A percentile compares a stretch with the other conserved stretches of the same genome.
Evolutionary conservation across 768 basidiomycete genomes (phyloP).

Genomic region (Pleurotus cornucopiae): DNA sequence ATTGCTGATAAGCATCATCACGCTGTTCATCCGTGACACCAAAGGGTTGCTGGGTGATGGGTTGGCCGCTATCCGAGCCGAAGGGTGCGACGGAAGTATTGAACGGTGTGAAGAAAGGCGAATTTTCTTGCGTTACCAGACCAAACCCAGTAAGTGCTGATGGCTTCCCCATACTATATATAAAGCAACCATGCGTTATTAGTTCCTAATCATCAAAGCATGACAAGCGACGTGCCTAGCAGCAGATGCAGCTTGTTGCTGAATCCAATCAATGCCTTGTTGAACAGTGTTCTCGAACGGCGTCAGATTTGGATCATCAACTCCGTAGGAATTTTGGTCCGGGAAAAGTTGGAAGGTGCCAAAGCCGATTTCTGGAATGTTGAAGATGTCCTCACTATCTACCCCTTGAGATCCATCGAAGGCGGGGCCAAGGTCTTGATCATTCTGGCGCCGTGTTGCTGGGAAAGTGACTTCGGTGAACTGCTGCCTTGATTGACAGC

Average conservation of each 20-base stretch:
- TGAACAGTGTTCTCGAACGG: conserved; percentile 50
- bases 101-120: conserved; percentile 57
- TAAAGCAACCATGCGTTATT: background rate
- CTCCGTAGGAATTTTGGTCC: conserved; percentile 55
- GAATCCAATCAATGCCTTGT: conserved; percentile 53
- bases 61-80: conserved; percentile 12
- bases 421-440: conserved; percentile 38
- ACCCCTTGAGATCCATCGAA: conserved; percentile 65
- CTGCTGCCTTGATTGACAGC: background rate
- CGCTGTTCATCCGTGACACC: conserved; percentile 53
- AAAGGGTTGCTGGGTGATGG: conserved; percentile 25
- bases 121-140: conserved; percentile 54
- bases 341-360: conserved; percentile 64
- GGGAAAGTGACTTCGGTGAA: conserved; percentile 9
- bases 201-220: conserved; percentile 17
- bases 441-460: conserved; percentile 47
- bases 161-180: conserved; percentile 16
- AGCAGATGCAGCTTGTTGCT: conserved; percentile 37
- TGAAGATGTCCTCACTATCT: conserved; percentile 61
- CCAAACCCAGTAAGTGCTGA: conserved; percentile 52
- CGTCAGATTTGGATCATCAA: conserved; percentile 43
- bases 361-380: conserved; percentile 54
- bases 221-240: conserved; percentile 19
- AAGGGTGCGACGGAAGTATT: conserved; percentile 29
- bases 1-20: conserved; percentile 47